A percentile compares a stretch with the other conserved stretches of the same genome.
Conservation (phyloP, 2,329 filamentous ascomycete genomes). For the Colletotrichum tanaceti region DNA sequence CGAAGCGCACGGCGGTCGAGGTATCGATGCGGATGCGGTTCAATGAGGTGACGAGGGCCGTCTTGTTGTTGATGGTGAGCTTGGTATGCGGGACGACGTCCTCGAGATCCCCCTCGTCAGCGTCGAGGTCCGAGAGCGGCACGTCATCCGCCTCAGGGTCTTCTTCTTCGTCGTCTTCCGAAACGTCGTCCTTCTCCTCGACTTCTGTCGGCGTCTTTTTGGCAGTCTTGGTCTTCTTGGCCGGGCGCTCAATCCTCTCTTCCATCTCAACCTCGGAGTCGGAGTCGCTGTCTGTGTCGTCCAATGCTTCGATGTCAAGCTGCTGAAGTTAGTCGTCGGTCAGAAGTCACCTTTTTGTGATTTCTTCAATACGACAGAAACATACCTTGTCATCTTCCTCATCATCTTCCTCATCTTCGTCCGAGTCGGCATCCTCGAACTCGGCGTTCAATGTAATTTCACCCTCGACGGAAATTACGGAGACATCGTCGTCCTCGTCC, state of each 20-base stretch:
- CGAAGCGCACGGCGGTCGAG: slow-evolving; percentile 78
- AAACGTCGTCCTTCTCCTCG: slow-evolving; percentile 59
- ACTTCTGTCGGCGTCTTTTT: slow-evolving; percentile 47
- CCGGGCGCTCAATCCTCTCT: slow-evolving; percentile 70
- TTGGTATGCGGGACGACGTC: slow-evolving; percentile 91
- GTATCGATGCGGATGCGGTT: slow-evolving; percentile 81
- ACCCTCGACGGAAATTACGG: slow-evolving; percentile 47
- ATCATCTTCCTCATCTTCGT: slow-evolving; percentile 45
- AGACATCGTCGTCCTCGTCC: slow-evolving; percentile 44
- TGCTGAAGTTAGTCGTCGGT: slow-evolving; percentile 44
- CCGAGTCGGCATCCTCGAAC: slow-evolving; percentile 39
- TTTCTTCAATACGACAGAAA: background rate
- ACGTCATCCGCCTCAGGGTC: slow-evolving; percentile 88
- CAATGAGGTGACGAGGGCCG: slow-evolving; percentile 82
- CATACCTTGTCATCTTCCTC: slow-evolving; percentile 43
- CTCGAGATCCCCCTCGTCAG: slow-evolving; percentile 82
- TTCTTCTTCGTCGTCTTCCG: slow-evolving; percentile 70
- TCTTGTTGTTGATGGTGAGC: slow-evolving; percentile 96
- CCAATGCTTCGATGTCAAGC: slow-evolving; percentile 66
- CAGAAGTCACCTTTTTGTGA: background rate
- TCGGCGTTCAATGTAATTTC: slow-evolving; percentile 43
- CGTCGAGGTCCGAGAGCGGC: slow-evolving; percentile 85
- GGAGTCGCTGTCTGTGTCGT: slow-evolving; percentile 69
- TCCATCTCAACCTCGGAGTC: slow-evolving; percentile 84
- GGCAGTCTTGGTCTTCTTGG: slow-evolving; percentile 57